phyloP scores from a whole-genome alignment of 1,284 basidiomycete species.

The Ganoderma lingzhi region DNA sequence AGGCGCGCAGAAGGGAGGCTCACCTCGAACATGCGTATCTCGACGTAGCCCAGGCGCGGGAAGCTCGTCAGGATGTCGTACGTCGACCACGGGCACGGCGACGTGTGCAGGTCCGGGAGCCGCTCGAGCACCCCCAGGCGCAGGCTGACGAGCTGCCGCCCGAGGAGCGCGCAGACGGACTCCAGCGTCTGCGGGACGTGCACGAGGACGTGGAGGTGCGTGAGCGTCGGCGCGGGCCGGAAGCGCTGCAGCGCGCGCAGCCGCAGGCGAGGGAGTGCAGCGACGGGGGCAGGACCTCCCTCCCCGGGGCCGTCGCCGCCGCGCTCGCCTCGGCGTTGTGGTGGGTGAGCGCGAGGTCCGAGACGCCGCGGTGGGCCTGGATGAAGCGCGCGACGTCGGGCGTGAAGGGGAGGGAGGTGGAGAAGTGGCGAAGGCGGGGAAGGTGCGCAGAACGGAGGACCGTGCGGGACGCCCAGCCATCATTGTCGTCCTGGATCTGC shows the following conservation, averaged over 20 bases:
- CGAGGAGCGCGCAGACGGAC: conserved; percentile 7
- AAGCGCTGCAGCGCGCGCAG: conserved; percentile 7
- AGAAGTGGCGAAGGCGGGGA: conserved; percentile 9
- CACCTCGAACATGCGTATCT: conserved; percentile 22
- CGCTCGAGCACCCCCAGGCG: conserved; percentile 19
- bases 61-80: conserved; percentile 20
- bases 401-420: not conserved
- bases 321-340: not conserved
- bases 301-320: not conserved
- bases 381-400: conserved; percentile 1
- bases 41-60: conserved; percentile 18
- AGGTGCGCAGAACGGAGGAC: conserved; percentile 3
- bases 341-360: not conserved
- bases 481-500: conserved; percentile 8
- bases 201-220: conserved; percentile 19
- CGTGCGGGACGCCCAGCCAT: not conserved
- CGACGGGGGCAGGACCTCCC: not conserved
- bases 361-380: not conserved
- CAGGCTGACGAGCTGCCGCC: conserved; percentile 17
- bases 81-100: conserved; percentile 14
- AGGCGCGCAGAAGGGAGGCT: not conserved
- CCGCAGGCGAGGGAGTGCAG: conserved; percentile 11
- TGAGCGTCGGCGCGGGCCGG: conserved; percentile 3
- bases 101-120: conserved; percentile 14
- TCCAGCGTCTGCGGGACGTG: conserved; percentile 17